Evolutionary conservation across 2,329 filamentous ascomycete species (phyloP).

Genomic region (Trichophyton schoenleinii): DNA sequence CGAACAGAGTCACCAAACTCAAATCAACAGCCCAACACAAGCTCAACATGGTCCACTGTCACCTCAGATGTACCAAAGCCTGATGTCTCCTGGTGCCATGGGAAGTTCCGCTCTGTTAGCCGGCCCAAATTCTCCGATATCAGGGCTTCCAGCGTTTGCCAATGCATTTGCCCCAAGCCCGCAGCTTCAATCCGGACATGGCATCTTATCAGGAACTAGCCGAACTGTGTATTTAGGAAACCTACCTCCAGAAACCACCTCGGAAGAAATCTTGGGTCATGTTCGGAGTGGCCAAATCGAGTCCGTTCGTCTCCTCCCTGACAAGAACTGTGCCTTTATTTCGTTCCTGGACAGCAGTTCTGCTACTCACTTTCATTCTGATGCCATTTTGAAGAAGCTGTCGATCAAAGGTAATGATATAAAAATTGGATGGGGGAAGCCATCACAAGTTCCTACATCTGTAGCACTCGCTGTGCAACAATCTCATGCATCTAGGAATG

Average conservation of each 20-base stretch:
- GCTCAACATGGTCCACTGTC: slow-evolving; percentile 55
- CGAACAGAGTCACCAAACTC: slow-evolving; percentile 46
- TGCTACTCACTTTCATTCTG: slow-evolving; percentile 96
- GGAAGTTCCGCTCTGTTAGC: slow-evolving; percentile 62
- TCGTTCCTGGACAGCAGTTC: slow-evolving; percentile 97
- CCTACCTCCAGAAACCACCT: slow-evolving; percentile 92
- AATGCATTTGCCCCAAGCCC: slow-evolving; percentile 33
- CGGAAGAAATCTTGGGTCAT: slow-evolving; percentile 91
- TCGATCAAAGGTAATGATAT: slow-evolving; percentile 98
- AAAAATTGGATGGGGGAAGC: slow-evolving; percentile 99
- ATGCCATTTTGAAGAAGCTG: slow-evolving; percentile 98
- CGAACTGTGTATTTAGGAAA: slow-evolving; percentile 95
- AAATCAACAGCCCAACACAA: slow-evolving; percentile 62
- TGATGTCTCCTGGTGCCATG: slow-evolving; percentile 76
- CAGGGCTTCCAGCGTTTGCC: slow-evolving; percentile 53
- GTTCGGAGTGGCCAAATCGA: slow-evolving; percentile 97
- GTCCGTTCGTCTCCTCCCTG: slow-evolving; percentile 88
- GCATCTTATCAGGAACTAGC: slow-evolving; percentile 78
- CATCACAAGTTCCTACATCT: slow-evolving; percentile 92
- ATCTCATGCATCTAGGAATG: slow-evolving; percentile 89
- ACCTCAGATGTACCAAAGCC: slow-evolving; percentile 67
- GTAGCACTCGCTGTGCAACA: slow-evolving; percentile 96
- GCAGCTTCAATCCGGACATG: slow-evolving; percentile 63
- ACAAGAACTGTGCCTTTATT: slow-evolving; percentile 99
- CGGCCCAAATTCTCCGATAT: slow-evolving; percentile 73